Base-by-base conservation (phyloP, 139 green algal species). In the Mesotaenium endlicherianum region DNA sequence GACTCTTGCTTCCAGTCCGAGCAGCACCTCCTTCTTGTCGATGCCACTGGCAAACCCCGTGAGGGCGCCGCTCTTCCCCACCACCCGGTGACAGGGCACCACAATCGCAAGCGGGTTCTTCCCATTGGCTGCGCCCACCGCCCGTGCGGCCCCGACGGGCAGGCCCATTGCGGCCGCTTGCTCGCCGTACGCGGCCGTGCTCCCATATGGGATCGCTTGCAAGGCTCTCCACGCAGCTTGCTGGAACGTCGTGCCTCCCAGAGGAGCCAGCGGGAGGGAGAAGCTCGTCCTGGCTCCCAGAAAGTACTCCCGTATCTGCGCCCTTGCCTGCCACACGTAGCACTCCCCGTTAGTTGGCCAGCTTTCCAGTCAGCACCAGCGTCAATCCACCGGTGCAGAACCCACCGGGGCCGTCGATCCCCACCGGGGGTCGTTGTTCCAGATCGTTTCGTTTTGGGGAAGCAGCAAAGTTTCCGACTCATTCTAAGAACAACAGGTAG, bases 101-200 rank as follows among this genome's bases (percentile, higher is more conserved):
- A 78, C 8, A 53, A 78, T 78, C 11, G 70, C 14, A 5, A 78
- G 31, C 20, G 70, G 70, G 8, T 78, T 78, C 47, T 8, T 49
- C 20, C 70, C 70, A 78, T 78, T 78, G 70, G 70, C 70, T 16
- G 70, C 30, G 45, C 70, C 70, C 30, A 78, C 70, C 5, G 70
- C 70, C 14, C 70, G 70, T 47, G 70, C 45, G 20, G 34, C 34
- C 14, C 41, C 47, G 6, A 6, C 70, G 11, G 3, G 14, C 14
- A 78, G 70, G 49, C 70, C 70, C 14, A 78, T 44, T 6, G 4
- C 14, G 38, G 31, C 5, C 34, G 38, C 40, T 55, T 78, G 70
- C 38, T 49, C 70, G 36, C 38, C 47, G 31, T 78, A 78, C 30
- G 70, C 39, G 4, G 34, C 14, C 30, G 70, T 78, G 4, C 41